Percentiles rank a stretch among this genome's conserved stretches.
phyloP scores from a whole-genome alignment of 352 stramenopile genomes.

The Thalassiosira mediterranea region DNA sequence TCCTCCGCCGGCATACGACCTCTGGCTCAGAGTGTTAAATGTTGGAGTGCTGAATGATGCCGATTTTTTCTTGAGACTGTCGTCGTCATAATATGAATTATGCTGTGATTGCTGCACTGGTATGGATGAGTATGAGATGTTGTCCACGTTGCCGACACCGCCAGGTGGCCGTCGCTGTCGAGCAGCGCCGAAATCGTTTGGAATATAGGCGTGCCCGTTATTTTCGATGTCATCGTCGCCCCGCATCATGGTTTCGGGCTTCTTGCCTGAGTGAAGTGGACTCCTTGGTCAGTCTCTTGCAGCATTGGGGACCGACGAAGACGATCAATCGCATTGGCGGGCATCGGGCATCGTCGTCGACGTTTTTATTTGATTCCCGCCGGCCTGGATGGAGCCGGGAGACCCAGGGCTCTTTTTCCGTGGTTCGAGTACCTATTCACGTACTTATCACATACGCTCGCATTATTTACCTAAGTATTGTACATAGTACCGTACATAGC shows the following conservation, averaged over 20 bases:
- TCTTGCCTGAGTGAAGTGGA: not conserved
- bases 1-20: not conserved
- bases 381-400: too few species aligned
- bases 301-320: too few species aligned
- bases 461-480: too few species aligned
- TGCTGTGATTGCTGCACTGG: slow-evolving; percentile 11
- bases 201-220: slow-evolving; percentile 14
- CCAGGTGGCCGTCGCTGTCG: slow-evolving; percentile 18
- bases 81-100: slow-evolving; percentile 13
- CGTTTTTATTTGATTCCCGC: too few species aligned
- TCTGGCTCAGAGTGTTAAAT: slow-evolving; percentile 30
- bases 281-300: too few species aligned
- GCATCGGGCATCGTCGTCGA: too few species aligned
- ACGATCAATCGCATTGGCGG: too few species aligned
- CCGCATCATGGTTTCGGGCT: slow-evolving; percentile 36
- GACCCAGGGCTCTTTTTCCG: too few species aligned
- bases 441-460: too few species aligned
- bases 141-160: slow-evolving; percentile 6
- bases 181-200: slow-evolving; percentile 22
- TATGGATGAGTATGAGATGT: slow-evolving; percentile 40
- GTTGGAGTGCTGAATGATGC: slow-evolving; percentile 28
- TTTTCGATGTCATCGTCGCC: slow-evolving; percentile 50
- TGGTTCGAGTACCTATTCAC: too few species aligned
- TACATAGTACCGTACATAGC: too few species aligned
- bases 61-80: slow-evolving; percentile 50